phyloP scores from a whole-genome alignment of 257 asterid genomes.

The Misopates orontium region DNA sequence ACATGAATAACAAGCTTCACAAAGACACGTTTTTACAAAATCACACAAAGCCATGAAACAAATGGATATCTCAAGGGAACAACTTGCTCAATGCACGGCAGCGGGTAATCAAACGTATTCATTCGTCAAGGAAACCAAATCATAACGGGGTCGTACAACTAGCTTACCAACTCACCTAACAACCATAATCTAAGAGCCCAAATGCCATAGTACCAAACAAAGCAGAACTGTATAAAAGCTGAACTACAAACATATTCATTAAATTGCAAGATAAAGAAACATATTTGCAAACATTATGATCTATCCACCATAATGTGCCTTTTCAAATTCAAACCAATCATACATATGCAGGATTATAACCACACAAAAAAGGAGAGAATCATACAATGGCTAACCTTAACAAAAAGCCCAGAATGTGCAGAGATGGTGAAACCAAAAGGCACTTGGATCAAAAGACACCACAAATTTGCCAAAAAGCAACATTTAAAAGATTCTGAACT shows the following conservation, averaged over 20 bases:
- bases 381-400: constrained; percentile 42
- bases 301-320: constrained; percentile 10
- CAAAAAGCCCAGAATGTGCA: constrained; percentile 39
- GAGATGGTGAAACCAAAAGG: constrained; percentile 29
- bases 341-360: constrained; percentile 15
- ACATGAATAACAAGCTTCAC: too few relatives aligned
- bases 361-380: too few relatives aligned
- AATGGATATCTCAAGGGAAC: too few relatives aligned
- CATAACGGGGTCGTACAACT: too few relatives aligned
- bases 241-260: constrained; percentile 7
- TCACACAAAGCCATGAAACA: too few relatives aligned
- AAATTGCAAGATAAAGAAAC: background rate
- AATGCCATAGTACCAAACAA: constrained; percentile 6
- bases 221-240: too few relatives aligned
- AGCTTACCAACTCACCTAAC: background rate
- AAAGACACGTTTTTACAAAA: too few relatives aligned
- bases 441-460: constrained; percentile 30
- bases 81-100: background rate
- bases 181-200: constrained; percentile 17
- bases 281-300: constrained; percentile 12
- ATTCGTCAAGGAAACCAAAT: too few relatives aligned
- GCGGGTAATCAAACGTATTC: background rate
- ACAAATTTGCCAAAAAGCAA: constrained; percentile 33
- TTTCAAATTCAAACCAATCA: constrained; percentile 19
- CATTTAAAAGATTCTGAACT: constrained; percentile 24